A percentile compares a stretch with the other conserved stretches of the same genome.
Evolutionary conservation across 1,284 basidiomycete species (phyloP).

Genomic region (Irpex lacteus): DNA sequence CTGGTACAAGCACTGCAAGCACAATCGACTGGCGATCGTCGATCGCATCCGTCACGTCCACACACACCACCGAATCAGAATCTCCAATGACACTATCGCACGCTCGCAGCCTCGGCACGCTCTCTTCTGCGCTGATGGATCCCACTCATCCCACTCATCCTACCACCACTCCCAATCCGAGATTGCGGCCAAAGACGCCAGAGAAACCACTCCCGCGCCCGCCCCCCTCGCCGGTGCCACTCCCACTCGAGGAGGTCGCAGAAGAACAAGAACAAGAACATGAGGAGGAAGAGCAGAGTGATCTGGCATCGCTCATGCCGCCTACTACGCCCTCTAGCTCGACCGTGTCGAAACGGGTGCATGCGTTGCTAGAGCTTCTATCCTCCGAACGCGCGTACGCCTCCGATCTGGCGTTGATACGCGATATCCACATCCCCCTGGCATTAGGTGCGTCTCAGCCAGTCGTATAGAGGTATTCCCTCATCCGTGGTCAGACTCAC

Average conservation of each 20-base stretch:
- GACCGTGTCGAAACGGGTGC: conserved; percentile 66
- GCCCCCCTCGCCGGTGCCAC: conserved; percentile 22
- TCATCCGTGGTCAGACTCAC: neutral
- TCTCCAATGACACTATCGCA: conserved; percentile 17
- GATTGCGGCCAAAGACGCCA: conserved; percentile 21
- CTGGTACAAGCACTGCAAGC: too few species aligned
- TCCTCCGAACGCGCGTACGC: conserved; percentile 87
- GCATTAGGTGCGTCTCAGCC: conserved; percentile 51
- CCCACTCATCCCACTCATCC: neutral
- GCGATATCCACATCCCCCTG: conserved; percentile 80
- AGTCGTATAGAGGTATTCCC: neutral
- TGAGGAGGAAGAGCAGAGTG: neutral
- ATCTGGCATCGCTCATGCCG: neutral
- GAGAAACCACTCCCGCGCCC: conserved; percentile 33
- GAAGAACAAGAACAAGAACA: conserved; percentile 4
- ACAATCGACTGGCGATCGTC: conserved; percentile 8
- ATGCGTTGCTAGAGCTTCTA: conserved; percentile 82
- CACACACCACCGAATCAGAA: conserved; percentile 1
- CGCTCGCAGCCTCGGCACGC: conserved; percentile 28
- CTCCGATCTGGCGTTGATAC: conserved; percentile 81
- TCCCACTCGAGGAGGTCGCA: neutral
- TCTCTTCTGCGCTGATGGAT: conserved; percentile 28
- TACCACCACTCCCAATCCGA: conserved; percentile 1
- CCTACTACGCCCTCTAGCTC: conserved; percentile 9
- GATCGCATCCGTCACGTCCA: conserved; percentile 1